Evolutionary conservation across 2,329 filamentous ascomycete species (phyloP).

Genomic region (Lecanicillium sp.): DNA sequence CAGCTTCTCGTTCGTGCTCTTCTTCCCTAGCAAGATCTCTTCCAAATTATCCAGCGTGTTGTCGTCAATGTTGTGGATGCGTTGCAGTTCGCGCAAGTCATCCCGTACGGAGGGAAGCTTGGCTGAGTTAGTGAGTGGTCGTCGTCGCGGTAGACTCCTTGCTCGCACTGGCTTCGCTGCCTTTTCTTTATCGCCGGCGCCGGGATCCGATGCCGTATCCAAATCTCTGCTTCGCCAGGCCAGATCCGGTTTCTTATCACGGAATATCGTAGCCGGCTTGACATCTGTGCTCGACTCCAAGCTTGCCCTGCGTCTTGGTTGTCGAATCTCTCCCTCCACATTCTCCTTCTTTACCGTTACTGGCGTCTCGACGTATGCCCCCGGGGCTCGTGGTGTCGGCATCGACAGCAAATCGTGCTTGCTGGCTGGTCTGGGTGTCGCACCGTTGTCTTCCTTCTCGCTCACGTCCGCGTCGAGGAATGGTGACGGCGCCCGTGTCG

Average conservation of each 20-base stretch:
- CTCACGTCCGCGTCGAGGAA: constrained; percentile 25
- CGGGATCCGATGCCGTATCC: constrained; percentile 25
- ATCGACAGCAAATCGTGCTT: constrained; percentile 41
- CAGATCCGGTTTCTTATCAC: constrained; percentile 22
- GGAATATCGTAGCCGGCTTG: constrained; percentile 17
- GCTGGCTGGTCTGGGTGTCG: constrained; percentile 40
- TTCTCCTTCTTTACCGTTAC: constrained; percentile 36
- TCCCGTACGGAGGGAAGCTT: constrained; percentile 49
- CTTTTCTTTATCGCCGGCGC: constrained; percentile 2
- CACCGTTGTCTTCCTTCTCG: constrained; percentile 33
- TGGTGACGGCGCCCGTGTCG: constrained; percentile 44
- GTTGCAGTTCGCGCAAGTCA: constrained; percentile 48
- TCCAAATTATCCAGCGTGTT: constrained; percentile 55
- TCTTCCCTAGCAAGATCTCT: constrained; percentile 39
- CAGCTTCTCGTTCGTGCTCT: constrained; percentile 22
- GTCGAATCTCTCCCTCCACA: constrained; percentile 11
- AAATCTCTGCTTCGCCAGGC: constrained; percentile 21
- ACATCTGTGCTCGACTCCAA: constrained; percentile 14
- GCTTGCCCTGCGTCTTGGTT: neutral
- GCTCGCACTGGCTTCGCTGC: constrained; percentile 20
- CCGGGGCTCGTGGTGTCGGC: constrained; percentile 48
- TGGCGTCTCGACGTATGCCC: constrained; percentile 53
- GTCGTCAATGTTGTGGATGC: constrained; percentile 50
- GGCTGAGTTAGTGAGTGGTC: constrained; percentile 47
- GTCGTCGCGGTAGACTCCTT: constrained; percentile 37